A percentile compares a stretch with the other conserved stretches of the same genome.
Conservation (phyloP, 192 early-diverging fungal genomes). For the Coemansia nantahalensis region DNA sequence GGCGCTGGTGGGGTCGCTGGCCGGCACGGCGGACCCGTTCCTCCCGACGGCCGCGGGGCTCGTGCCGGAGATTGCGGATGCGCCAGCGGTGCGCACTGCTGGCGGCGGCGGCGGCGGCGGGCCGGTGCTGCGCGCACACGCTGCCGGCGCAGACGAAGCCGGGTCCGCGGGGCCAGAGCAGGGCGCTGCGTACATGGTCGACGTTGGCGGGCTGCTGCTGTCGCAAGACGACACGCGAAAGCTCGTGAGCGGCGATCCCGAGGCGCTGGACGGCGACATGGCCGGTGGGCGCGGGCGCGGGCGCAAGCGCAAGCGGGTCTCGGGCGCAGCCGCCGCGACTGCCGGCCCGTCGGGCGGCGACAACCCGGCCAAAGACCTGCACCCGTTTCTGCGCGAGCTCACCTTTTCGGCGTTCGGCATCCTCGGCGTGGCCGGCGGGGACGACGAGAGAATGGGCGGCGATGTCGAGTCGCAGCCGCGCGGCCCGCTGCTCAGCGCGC, state of each 20-base stretch:
- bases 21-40: slow-evolving; percentile 21
- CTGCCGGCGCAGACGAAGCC: neutral
- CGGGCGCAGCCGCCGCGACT: neutral
- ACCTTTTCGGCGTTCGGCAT: slow-evolving; percentile 40
- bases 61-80: slow-evolving; percentile 27
- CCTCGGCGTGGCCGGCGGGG: slow-evolving; percentile 2
- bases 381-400: slow-evolving; percentile 37
- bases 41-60: slow-evolving; percentile 28
- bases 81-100: slow-evolving; percentile 2
- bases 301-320: slow-evolving; percentile 20
- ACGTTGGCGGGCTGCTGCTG: slow-evolving; percentile 31
- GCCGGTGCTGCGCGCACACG: slow-evolving; percentile 5
- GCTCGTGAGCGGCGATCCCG: slow-evolving; percentile 10
- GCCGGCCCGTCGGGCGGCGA: neutral
- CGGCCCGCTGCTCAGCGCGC: slow-evolving; percentile 14
- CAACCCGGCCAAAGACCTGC: slow-evolving; percentile 14
- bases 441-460: neutral
- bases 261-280: neutral
- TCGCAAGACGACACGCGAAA: slow-evolving; percentile 43
- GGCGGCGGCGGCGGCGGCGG: slow-evolving; percentile 1
- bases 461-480: neutral
- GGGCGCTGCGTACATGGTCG: slow-evolving; percentile 10
- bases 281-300: slow-evolving; percentile 21
- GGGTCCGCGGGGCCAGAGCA: neutral
- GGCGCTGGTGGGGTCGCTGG: slow-evolving; percentile 23